These are phyloP conservation scores for Trichoderma guizhouense DNA, from an alignment of 2,329 filamentous ascomycete species.

Conservation along the genomic window DNA sequence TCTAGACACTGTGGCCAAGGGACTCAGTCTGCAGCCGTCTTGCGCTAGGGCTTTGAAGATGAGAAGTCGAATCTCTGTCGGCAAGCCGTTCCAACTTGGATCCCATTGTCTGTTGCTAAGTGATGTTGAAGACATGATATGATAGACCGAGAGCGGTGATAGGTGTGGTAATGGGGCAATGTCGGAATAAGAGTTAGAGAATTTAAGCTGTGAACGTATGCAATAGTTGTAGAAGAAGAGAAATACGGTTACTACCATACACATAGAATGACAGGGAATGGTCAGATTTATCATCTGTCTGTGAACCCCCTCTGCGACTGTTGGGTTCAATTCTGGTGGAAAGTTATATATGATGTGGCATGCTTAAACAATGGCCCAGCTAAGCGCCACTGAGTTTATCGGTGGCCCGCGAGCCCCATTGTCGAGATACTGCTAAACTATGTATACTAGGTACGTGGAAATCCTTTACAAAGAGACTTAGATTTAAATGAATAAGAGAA, in stretches of 20 bases:
- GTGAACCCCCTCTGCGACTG: not conserved
- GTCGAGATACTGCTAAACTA: not conserved
- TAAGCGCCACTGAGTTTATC: not conserved
- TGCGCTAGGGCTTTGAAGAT: conserved; percentile 25
- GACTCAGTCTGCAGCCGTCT: conserved; percentile 24
- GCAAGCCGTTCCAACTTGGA: not conserved
- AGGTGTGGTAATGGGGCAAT: not conserved
- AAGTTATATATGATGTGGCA: not conserved
- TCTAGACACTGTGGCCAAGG: conserved; percentile 30
- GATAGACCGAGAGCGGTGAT: not conserved
- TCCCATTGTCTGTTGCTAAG: not conserved
- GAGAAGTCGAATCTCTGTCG: conserved; percentile 5
- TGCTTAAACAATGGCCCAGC: not conserved
- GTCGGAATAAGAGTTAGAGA: not conserved
- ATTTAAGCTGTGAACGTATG: not conserved
- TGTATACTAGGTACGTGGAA: not conserved
- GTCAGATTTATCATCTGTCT: not conserved
- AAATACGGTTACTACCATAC: not conserved
- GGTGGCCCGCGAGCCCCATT: not conserved
- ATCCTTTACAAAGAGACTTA: too few species aligned
- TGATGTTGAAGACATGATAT: not conserved
- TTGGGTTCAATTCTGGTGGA: not conserved
- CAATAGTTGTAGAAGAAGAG: not conserved
- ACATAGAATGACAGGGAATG: not conserved
- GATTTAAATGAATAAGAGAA: too few species aligned